Evolutionary conservation across 2,329 filamentous ascomycete species (phyloP).

Genomic region (Tolypocladium album): DNA sequence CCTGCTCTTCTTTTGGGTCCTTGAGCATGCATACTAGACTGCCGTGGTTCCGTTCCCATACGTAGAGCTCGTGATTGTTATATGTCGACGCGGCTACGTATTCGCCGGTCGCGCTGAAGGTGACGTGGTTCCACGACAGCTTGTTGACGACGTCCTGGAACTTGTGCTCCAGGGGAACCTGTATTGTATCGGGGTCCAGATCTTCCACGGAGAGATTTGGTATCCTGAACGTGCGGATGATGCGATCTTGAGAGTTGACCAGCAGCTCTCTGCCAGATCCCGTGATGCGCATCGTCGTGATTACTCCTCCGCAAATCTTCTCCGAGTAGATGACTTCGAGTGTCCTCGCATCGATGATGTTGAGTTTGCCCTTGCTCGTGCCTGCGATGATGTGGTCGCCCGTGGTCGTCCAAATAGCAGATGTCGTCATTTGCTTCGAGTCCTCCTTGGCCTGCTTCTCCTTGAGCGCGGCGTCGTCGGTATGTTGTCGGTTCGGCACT

Average conservation of each 20-base stretch:
- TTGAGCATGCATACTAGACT: constrained; percentile 95
- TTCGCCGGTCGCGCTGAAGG: constrained; percentile 87
- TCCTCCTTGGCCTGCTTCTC: constrained; percentile 88
- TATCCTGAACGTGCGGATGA: constrained; percentile 85
- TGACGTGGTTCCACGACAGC: constrained; percentile 92
- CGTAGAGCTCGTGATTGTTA: constrained; percentile 97
- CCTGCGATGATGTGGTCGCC: constrained; percentile 86
- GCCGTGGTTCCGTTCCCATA: constrained; percentile 91
- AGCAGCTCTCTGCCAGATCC: constrained; percentile 75
- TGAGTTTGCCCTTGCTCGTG: constrained; percentile 92
- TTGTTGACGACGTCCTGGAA: constrained; percentile 97
- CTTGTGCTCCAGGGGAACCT: constrained; percentile 89
- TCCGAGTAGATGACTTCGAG: constrained; percentile 81
- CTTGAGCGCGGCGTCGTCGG: constrained; percentile 58
- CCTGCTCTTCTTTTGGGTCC: constrained; percentile 91
- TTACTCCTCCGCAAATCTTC: constrained; percentile 75
- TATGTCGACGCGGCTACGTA: constrained; percentile 95
- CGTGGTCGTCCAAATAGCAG: constrained; percentile 74
- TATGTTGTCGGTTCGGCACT: constrained; percentile 62
- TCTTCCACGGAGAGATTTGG: constrained; percentile 62
- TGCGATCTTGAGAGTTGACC: constrained; percentile 87
- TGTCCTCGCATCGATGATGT: constrained; percentile 79
- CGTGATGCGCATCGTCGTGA: constrained; percentile 79
- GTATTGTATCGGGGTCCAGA: constrained; percentile 74
- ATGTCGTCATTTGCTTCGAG: constrained; percentile 89